Evolutionary conservation across 169 alveolate genomes (phyloP).

Genomic region (Eimeria zaria): DNA sequence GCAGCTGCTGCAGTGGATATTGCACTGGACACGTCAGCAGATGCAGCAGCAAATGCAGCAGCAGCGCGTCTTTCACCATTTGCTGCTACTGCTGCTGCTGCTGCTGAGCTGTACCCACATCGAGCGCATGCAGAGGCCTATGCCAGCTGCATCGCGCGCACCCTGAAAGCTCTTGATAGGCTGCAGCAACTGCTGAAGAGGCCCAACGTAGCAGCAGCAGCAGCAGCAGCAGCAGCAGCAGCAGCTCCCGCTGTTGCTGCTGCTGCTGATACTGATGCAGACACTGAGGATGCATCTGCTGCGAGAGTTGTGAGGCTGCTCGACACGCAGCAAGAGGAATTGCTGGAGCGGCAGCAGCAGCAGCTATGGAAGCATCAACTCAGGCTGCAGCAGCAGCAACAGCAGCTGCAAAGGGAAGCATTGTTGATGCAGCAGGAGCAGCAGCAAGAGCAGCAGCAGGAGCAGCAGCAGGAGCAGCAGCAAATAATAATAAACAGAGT

Average conservation of each 20-base stretch:
- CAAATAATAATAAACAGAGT: background rate
- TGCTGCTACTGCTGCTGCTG: background rate
- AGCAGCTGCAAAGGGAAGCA: background rate
- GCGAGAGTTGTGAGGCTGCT: background rate
- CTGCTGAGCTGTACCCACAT: background rate
- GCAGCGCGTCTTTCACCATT: background rate
- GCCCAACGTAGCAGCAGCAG: conserved; percentile 28
- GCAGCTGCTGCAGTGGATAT: conserved; percentile 2
- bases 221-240: conserved; percentile 52
- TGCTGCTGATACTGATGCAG: background rate
- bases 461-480: conserved; percentile 65
- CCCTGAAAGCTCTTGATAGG: background rate
- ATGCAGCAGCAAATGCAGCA: conserved; percentile 25
- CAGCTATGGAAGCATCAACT: background rate
- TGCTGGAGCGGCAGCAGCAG: conserved; percentile 33
- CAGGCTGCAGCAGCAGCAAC: background rate
- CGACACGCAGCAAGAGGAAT: background rate
- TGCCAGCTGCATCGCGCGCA: background rate
- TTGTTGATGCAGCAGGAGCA: background rate
- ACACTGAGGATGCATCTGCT: background rate
- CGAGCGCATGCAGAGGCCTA: background rate
- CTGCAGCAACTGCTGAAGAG: conserved; percentile 1
- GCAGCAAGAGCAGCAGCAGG: background rate
- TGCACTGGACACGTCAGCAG: background rate
- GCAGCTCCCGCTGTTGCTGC: background rate